Conservation (phyloP, 1,284 basidiomycete genomes). For the Schizopora paradoxa region DNA sequence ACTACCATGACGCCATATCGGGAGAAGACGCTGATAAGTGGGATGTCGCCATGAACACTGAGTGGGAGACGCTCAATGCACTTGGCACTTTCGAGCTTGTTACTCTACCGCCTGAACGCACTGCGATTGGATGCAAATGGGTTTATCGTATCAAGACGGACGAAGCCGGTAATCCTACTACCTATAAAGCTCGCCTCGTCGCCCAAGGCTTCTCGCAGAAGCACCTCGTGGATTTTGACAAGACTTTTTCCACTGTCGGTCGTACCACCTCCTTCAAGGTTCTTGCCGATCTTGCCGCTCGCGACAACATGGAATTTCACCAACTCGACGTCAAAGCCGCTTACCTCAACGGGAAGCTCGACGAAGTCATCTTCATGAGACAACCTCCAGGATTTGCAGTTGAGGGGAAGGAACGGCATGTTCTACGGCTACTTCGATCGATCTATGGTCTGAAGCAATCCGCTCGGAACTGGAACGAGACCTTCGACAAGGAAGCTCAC, state of each 20-base stretch:
- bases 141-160: slow-evolving; percentile 32
- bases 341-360: slow-evolving; percentile 32
- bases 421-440: slow-evolving; percentile 21
- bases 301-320: slow-evolving; percentile 22
- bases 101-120: too few species aligned
- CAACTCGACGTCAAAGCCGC: slow-evolving; percentile 33
- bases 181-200: slow-evolving; percentile 35
- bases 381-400: slow-evolving; percentile 28
- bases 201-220: slow-evolving; percentile 38
- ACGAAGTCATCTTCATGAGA: slow-evolving; percentile 37
- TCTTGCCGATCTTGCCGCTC: slow-evolving; percentile 26
- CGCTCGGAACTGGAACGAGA: slow-evolving; percentile 24
- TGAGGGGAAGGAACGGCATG: slow-evolving; percentile 16
- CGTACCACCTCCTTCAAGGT: slow-evolving; percentile 26
- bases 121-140: too few species aligned
- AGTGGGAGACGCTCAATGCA: too few species aligned
- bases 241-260: slow-evolving; percentile 32
- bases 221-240: slow-evolving; percentile 35
- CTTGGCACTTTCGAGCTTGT: too few species aligned
- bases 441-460: slow-evolving; percentile 29
- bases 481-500: slow-evolving; percentile 12
- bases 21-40: too few species aligned
- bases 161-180: slow-evolving; percentile 25
- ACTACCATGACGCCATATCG: too few species aligned
- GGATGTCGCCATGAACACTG: too few species aligned